phyloP scores from a whole-genome alignment of 306 rosid species.

The Begonia fuchsioides region DNA sequence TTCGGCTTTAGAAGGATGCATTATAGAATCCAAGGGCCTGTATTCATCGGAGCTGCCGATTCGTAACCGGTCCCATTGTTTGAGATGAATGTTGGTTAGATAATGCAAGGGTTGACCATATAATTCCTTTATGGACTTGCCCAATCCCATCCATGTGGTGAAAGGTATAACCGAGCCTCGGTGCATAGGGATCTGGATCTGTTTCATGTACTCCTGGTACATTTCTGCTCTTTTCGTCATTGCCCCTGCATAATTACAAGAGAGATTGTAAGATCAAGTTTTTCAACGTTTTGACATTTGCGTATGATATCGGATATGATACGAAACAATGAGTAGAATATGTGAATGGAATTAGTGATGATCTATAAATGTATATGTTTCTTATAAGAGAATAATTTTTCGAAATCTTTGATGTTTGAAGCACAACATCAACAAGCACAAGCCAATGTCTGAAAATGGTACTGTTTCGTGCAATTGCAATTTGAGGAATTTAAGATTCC shows the following conservation, averaged over 20 bases:
- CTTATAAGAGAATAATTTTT: too few relatives aligned
- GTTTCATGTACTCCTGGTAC: constrained; percentile 94
- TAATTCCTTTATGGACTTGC: constrained; percentile 63
- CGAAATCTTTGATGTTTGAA: too few relatives aligned
- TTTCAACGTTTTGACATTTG: background rate
- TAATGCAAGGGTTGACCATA: constrained; percentile 88
- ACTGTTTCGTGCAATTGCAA: too few relatives aligned
- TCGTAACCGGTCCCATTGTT: constrained; percentile 80
- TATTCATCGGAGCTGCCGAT: constrained; percentile 43
- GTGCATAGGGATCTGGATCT: constrained; percentile 46
- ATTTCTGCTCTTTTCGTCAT: constrained; percentile 58
- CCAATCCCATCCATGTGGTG: constrained; percentile 76
- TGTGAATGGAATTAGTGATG: too few relatives aligned
- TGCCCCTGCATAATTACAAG: constrained; percentile 22
- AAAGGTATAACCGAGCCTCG: constrained; percentile 78
- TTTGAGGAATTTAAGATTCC: too few relatives aligned
- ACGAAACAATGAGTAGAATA: too few relatives aligned
- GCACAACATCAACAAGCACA: too few relatives aligned
- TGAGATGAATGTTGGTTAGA: constrained; percentile 72
- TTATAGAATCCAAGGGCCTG: constrained; percentile 46
- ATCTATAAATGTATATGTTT: too few relatives aligned
- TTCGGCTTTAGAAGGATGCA: constrained; percentile 89
- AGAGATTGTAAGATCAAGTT: background rate
- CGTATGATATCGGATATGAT: too few relatives aligned
- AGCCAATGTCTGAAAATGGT: too few relatives aligned